Evolutionary conservation across 2,329 filamentous ascomycete species (phyloP).

Genomic region (Delphinella strobiligena): DNA sequence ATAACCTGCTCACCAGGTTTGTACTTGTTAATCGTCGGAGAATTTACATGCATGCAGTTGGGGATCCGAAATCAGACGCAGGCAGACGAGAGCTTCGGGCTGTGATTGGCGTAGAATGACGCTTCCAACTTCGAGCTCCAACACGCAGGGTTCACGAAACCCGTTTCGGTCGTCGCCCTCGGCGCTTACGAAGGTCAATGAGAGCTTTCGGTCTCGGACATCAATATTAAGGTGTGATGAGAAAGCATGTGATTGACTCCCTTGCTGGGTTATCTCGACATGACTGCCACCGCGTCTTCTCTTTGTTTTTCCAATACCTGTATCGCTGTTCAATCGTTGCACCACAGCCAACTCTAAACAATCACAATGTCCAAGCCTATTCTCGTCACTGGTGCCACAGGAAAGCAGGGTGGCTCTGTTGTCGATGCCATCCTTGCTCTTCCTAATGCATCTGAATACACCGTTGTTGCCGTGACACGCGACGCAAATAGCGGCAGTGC

Average conservation of each 20-base stretch:
- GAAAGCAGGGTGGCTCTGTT: slow-evolving; percentile 34
- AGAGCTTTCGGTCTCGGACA: not conserved
- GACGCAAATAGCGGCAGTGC: slow-evolving; percentile 37
- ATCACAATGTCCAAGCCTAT: slow-evolving; percentile 24
- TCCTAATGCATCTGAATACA: slow-evolving; percentile 24
- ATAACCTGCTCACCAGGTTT: not conserved
- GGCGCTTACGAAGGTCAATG: too few relatives aligned
- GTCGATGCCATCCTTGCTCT: slow-evolving; percentile 22
- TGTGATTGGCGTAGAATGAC: not conserved
- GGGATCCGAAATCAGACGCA: not conserved
- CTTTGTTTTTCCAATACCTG: not conserved
- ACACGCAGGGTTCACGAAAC: too few relatives aligned
- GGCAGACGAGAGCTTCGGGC: not conserved
- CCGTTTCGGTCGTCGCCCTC: too few relatives aligned
- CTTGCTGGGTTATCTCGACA: not conserved
- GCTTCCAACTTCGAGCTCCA: too few relatives aligned
- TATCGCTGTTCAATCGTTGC: not conserved
- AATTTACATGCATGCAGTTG: not conserved
- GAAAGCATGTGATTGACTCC: not conserved
- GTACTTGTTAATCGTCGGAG: not conserved
- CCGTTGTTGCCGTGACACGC: slow-evolving; percentile 47
- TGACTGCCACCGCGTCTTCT: not conserved
- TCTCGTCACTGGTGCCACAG: slow-evolving; percentile 34
- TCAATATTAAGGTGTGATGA: too few relatives aligned
- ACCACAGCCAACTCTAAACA: not conserved